Evolutionary conservation across 192 early-diverging fungal genomes (phyloP).

Genomic region (Paraglomus occultum): DNA sequence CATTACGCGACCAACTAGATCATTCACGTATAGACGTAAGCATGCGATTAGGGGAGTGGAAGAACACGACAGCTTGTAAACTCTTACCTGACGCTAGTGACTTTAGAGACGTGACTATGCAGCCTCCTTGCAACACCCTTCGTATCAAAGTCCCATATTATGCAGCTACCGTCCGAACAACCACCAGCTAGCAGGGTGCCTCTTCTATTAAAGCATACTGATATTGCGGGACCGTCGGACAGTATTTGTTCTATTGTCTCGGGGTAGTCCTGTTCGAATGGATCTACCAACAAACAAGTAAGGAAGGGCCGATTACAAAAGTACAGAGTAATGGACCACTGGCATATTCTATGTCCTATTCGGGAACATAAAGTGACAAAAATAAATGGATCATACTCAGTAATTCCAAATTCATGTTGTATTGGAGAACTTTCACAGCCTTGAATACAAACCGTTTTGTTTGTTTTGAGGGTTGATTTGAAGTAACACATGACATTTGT

Average conservation of each 20-base stretch:
- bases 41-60: not conserved
- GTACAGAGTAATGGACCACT: not conserved
- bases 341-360: not conserved
- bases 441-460: no score
- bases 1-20: constrained; percentile 77
- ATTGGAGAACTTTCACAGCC: not conserved
- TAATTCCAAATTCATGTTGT: constrained; percentile 9
- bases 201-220: constrained; percentile 72
- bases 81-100: constrained; percentile 74
- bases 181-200: constrained; percentile 84
- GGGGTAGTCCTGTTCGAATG: constrained; percentile 81
- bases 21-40: not conserved
- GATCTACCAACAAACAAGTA: constrained; percentile 45
- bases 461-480: no score
- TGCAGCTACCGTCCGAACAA: constrained; percentile 72
- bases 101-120: constrained; percentile 68
- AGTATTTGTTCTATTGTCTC: constrained; percentile 74
- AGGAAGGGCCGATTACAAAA: not conserved
- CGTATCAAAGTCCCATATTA: constrained; percentile 89
- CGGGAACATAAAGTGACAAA: no score
- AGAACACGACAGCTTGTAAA: not conserved
- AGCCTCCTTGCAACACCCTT: constrained; percentile 69
- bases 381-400: constrained; percentile 3
- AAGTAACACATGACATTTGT: no score
- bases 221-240: constrained; percentile 64